Evolutionary conservation across 2,329 filamentous ascomycete species (phyloP).

Genomic region (Akanthomyces muscarius): DNA sequence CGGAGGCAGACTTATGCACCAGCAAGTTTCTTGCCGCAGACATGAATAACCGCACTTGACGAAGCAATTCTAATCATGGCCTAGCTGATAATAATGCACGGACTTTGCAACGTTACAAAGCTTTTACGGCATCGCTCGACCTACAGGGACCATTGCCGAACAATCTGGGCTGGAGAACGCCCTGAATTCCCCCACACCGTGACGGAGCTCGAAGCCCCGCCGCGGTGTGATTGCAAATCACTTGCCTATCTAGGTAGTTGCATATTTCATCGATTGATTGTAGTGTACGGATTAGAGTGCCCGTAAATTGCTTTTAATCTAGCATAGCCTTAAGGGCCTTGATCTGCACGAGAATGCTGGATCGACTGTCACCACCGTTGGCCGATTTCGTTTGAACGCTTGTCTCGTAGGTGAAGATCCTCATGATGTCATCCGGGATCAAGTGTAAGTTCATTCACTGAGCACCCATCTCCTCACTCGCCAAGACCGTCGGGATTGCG

Average conservation of each 20-base stretch:
- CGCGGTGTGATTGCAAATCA: conserved; percentile 4
- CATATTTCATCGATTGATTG: not conserved
- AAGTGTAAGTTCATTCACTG: no score
- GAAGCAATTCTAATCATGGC: not conserved
- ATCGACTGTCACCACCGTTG: no score
- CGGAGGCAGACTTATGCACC: not conserved
- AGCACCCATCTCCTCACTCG: no score
- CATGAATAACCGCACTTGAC: not conserved
- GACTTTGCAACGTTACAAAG: conserved; percentile 17
- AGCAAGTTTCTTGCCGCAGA: not conserved
- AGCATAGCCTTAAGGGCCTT: no score
- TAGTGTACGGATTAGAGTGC: no score
- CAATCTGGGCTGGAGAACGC: not conserved
- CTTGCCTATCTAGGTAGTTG: conserved; percentile 9
- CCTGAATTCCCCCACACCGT: not conserved
- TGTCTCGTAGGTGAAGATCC: no score
- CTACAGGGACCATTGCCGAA: not conserved
- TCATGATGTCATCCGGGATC: no score
- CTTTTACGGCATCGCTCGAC: not conserved
- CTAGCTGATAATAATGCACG: not conserved
- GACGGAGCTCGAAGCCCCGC: conserved; percentile 3
- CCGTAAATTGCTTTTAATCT: no score
- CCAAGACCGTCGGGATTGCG: no score
- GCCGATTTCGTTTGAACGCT: no score
- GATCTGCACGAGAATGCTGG: no score